Base-by-base conservation (phyloP, 1,139 yeast species). In the Protomyces inundatus region DNA sequence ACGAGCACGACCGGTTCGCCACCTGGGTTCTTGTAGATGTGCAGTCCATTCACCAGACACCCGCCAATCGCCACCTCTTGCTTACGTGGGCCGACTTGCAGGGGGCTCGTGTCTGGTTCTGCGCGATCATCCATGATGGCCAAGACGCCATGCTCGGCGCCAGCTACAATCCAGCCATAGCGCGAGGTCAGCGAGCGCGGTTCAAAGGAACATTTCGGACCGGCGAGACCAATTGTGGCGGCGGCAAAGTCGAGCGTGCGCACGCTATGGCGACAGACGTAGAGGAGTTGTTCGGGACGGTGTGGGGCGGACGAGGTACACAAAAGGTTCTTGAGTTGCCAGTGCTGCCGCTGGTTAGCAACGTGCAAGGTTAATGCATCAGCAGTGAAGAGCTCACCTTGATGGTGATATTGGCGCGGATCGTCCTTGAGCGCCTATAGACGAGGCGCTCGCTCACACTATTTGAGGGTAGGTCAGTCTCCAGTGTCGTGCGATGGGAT, bases 121-220 rank as follows among this genome's bases (percentile, higher is more conserved):
- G 51, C 56, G 14, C 16, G 34, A 5, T 30, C 39, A 33, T 37
- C 40, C 16, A 58, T 16, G 33, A 58, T 50, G 1, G 62, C 62
- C 14, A 58, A 32, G 16, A 48, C 45, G 16, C 62, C 62, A 35
- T 58, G 53, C 39, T 58, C 62, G 7, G 56, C 62, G 14, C 62
- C 62, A 16, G 62, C 62, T 6, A 42, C 56, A 34, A 55, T 58
- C 52, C 35, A 52, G 53, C 62, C 62, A 10, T 40, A 50, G n/a
- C 39, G 45, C 30, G 56, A 52, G 10, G 56, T 42, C 12, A 58
- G 12, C 9, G 56, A 51, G 14, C 62, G 14, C 33, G 62, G 62
- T n/a, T 58, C 62, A 33, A 58, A 58, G n/a, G 56, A 52, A 33
- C 51, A 48, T n/a, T 58, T 51, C 9, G 53, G 52, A 6, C 52